A percentile compares a stretch with the other conserved stretches of the same genome.
phyloP scores from a whole-genome alignment of 1,284 basidiomycete genomes.

The Marasmius tenuissimus region DNA sequence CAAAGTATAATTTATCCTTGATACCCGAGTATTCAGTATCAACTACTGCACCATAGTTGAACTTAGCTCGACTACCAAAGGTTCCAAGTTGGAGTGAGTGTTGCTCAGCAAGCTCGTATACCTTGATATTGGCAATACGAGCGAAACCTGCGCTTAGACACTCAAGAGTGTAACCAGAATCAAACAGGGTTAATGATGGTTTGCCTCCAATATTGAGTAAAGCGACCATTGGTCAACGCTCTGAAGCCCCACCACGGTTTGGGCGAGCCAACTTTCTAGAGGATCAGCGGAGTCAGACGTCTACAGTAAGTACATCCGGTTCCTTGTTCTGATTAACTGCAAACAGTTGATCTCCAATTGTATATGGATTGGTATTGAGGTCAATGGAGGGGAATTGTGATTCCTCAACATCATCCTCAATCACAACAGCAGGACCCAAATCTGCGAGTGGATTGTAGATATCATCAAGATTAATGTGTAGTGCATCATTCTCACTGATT shows the following conservation, averaged over 20 bases:
- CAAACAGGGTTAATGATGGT: constrained; percentile 11
- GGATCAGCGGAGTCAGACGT: background rate
- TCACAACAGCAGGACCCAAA: background rate
- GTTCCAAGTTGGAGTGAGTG: constrained; percentile 14
- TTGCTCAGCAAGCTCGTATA: constrained; percentile 7
- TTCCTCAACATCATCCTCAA: background rate
- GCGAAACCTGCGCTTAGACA: constrained; percentile 11
- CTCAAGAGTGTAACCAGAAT: constrained; percentile 15
- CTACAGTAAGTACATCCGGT: background rate
- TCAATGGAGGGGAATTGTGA: background rate
- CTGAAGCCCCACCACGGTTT: background rate
- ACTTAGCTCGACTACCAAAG: constrained; percentile 12
- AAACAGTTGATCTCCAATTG: background rate
- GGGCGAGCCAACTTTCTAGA: background rate
- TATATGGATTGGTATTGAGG: background rate
- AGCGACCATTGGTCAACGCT: background rate
- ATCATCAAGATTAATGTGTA: background rate
- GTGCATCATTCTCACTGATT: background rate
- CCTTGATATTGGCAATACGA: constrained; percentile 3
- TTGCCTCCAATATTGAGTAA: constrained; percentile 3
- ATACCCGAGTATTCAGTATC: background rate
- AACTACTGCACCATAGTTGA: constrained; percentile 9
- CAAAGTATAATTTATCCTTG: constrained; percentile 19
- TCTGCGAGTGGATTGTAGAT: background rate
- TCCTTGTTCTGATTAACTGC: background rate